A percentile compares a stretch with the other conserved stretches of the same genome.
phyloP scores from a whole-genome alignment of 129 eudicot genomes.

The Escallonia rubra region DNA sequence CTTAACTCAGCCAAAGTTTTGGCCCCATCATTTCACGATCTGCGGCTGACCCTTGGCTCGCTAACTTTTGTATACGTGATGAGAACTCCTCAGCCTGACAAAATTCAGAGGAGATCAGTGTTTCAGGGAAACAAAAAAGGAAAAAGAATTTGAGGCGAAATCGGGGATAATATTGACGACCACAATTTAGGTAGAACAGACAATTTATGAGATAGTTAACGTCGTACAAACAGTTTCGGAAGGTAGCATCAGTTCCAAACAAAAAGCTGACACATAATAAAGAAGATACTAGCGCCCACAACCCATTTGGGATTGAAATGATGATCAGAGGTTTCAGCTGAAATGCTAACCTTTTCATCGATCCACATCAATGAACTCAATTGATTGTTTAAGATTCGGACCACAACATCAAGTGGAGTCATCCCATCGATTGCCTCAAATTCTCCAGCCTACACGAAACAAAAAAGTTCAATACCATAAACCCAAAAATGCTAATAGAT shows the following conservation, averaged over 20 bases:
- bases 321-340: background rate
- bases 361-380: constrained; percentile 82
- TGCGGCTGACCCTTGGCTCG: constrained; percentile 81
- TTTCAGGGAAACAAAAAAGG: no score
- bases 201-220: no score
- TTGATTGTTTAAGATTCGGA: constrained; percentile 75
- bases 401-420: constrained; percentile 80
- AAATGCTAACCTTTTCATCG: constrained; percentile 64
- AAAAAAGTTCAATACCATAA: background rate
- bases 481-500: background rate
- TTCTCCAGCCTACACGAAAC: constrained; percentile 55
- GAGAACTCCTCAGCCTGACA: constrained; percentile 92
- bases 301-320: background rate
- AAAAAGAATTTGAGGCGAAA: no score
- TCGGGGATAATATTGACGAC: no score
- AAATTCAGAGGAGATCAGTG: no score
- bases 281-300: no score
- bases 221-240: no score
- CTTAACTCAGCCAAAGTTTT: constrained; percentile 51
- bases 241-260: no score
- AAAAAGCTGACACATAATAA: no score
- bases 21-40: constrained; percentile 59
- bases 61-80: constrained; percentile 70
- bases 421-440: constrained; percentile 68
- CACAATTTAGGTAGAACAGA: no score